Evolutionary conservation across 495 filamentous ascomycete genomes (phyloP), one percentile per base, ranked within the genome.

Genomic region (Aspergillus saccharolyticus): DNA sequence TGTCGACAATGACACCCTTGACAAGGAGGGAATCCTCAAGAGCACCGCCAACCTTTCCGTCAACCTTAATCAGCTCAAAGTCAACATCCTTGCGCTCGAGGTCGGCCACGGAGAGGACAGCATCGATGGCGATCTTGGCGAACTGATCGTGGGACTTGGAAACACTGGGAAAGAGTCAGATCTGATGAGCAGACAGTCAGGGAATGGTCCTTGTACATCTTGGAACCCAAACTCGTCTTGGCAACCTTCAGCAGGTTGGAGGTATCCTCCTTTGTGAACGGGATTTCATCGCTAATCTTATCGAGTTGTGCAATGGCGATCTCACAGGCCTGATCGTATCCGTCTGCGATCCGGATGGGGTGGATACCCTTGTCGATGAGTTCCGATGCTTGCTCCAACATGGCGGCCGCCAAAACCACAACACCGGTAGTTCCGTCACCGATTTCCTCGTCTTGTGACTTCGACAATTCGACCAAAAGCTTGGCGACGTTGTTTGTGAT

Each of bases 341-440:
- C 94, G 70, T 99, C 95, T 57, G 94, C 94, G 79, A 99, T 96
- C 62, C 94, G 80, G 65, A 99, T 97, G 58, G 94, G 94, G 70
- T 99, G 94, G 64, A 99, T 97, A 60, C 94, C 94, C 79, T 99
- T 99, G 80, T 99, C 94, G 69, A 99, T 97, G 59, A 99, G 82
- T 64, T 97, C 94, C 52, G 92, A 90, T n/a, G 94, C 94, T 74
- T 96, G 92, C 73, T 99, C 94, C 54, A 99, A 76, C 63, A 99
- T 83, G 56, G 94, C 91, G 57, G 94, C 93, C 19, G 94, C 94
- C 58, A 99, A 78, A 52, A 99, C 95, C 54, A 99, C 94, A 16
- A 99, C 94, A 73, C 94, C 94, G 0, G 94, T 99, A 57, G 94
- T 99, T 54, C 94, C 94, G 74, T 99, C 94, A 64, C 94, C 94